phyloP scores from a whole-genome alignment of 2,329 filamentous ascomycete species.

The Fusarium torulosum region DNA sequence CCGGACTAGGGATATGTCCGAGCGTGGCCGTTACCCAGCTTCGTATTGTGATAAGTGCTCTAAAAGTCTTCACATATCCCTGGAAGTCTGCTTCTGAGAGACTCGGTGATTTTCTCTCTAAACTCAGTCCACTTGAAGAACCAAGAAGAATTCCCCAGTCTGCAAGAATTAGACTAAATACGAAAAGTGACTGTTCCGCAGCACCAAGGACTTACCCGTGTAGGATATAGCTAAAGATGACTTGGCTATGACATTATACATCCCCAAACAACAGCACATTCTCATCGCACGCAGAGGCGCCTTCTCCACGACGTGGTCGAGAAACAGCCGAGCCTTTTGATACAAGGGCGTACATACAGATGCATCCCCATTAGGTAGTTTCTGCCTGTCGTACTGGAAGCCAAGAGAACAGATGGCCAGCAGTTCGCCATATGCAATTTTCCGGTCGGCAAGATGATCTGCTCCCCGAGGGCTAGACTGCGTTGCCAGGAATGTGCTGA shows the following conservation, averaged over 20 bases:
- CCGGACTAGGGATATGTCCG: not conserved
- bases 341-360: not conserved
- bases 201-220: not conserved
- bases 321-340: not conserved
- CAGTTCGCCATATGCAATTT: not conserved
- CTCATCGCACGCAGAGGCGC: not conserved
- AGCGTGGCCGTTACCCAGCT: not conserved
- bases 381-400: not conserved
- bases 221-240: conserved; percentile 3
- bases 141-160: not conserved
- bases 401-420: not conserved
- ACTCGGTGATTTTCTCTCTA: rapidly evolving
- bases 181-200: too few relatives aligned
- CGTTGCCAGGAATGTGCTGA: not conserved
- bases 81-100: rapidly evolving
- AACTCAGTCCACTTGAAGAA: rapidly evolving
- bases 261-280: not conserved
- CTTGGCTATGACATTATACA: not conserved
- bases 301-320: not conserved
- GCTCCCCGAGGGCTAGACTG: not conserved
- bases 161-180: not conserved
- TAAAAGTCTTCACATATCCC: rapidly evolving
- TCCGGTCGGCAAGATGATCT: rapidly evolving
- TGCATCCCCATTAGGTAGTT: rapidly evolving
- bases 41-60: not conserved